phyloP scores from a whole-genome alignment of 768 basidiomycete species.

The Hemileccinum impolitum region DNA sequence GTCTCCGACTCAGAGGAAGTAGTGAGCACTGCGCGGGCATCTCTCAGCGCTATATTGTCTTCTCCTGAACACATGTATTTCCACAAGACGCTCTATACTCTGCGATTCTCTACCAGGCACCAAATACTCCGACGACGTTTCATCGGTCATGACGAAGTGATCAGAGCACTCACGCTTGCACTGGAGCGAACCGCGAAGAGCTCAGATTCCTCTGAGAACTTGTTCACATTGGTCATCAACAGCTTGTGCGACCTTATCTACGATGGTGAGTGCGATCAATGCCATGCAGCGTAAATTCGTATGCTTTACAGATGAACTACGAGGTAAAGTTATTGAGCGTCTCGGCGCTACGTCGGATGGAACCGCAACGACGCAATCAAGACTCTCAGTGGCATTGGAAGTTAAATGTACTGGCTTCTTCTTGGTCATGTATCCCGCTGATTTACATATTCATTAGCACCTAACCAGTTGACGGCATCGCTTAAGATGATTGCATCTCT shows the following conservation, averaged over 20 bases:
- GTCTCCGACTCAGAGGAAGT: background rate
- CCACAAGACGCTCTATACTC: background rate
- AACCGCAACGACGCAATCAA: background rate
- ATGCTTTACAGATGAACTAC: background rate
- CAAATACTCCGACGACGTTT: background rate
- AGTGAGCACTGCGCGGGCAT: background rate
- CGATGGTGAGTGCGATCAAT: background rate
- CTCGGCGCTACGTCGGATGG: background rate
- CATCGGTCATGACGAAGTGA: background rate
- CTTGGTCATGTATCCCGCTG: background rate
- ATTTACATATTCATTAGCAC: background rate
- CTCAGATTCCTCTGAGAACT: too few species aligned
- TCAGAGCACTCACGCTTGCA: background rate
- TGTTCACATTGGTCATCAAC: background rate
- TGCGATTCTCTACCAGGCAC: conserved; percentile 2
- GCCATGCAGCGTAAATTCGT: background rate
- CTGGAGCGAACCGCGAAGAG: background rate
- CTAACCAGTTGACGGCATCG: background rate
- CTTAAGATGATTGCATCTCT: conserved; percentile 2
- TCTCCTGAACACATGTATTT: background rate
- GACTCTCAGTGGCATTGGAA: conserved; percentile 1
- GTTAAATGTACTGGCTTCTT: background rate
- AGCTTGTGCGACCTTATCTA: background rate
- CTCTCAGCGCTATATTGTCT: background rate
- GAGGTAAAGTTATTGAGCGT: background rate